Conservation (phyloP, 352 stramenopile species). For the Phytophthora rubi region DNA sequence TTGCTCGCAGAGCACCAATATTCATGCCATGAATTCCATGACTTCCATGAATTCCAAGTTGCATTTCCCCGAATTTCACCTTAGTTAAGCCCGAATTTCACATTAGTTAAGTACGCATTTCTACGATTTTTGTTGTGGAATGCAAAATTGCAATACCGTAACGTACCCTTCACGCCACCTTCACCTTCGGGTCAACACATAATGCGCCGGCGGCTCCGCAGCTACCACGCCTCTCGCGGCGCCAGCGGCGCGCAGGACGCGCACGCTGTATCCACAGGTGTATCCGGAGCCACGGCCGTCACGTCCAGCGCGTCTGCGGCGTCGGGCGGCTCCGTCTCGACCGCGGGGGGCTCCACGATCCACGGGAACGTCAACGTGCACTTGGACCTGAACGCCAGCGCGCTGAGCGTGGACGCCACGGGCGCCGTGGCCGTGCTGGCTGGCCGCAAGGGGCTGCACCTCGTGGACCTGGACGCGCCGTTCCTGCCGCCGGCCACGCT, state of each 20-base stretch:
- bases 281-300: not conserved
- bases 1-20: too few species aligned
- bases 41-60: too few species aligned
- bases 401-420: constrained; percentile 78
- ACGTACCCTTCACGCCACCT: too few species aligned
- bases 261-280: not conserved
- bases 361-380: constrained; percentile 64
- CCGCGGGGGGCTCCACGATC: constrained; percentile 37
- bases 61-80: too few species aligned
- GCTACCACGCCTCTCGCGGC: constrained; percentile 20
- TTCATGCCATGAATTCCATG: too few species aligned
- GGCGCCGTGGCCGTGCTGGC: constrained; percentile 71
- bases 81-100: too few species aligned
- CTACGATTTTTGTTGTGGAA: too few species aligned
- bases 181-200: too few species aligned
- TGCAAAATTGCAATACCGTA: too few species aligned
- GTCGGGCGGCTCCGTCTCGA: constrained; percentile 17
- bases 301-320: constrained; percentile 16
- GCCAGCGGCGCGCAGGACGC: constrained; percentile 5
- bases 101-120: too few species aligned
- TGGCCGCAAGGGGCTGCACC: constrained; percentile 69
- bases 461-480: constrained; percentile 76
- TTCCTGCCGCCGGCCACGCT: constrained; percentile 63
- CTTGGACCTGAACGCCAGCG: constrained; percentile 71
- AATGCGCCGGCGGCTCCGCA: constrained; percentile 32